Evolutionary conservation across 192 early-diverging fungal genomes (phyloP).

Genomic region (Radiomyces spectabilis): DNA sequence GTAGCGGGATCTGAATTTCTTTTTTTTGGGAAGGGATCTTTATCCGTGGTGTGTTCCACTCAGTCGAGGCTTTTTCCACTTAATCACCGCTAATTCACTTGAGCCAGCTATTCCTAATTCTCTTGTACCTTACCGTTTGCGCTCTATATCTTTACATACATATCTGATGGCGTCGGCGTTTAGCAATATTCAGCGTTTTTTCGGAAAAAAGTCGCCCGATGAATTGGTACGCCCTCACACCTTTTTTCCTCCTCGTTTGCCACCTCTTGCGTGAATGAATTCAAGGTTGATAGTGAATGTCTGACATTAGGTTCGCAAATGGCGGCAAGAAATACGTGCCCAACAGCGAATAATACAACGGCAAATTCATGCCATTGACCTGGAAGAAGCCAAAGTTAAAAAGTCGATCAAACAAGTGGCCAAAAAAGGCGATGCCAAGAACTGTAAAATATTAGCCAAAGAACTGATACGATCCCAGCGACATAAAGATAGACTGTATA

Average conservation of each 20-base stretch:
- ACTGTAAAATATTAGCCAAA: constrained; percentile 71
- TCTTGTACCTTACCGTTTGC: too few species aligned
- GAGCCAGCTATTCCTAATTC: too few species aligned
- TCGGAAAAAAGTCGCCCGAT: constrained; percentile 53
- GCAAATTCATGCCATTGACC: constrained; percentile 67
- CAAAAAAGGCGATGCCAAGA: constrained; percentile 74
- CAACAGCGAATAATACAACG: constrained; percentile 88
- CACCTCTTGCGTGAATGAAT: too few species aligned
- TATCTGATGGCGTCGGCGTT: constrained; percentile 14
- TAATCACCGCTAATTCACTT: too few species aligned
- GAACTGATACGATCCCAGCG: constrained; percentile 74
- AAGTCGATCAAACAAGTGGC: constrained; percentile 74
- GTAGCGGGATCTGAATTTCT: too few species aligned
- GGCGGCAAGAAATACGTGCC: constrained; percentile 70
- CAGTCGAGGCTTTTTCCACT: too few species aligned
- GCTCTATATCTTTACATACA: too few species aligned
- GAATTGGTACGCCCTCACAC: constrained; percentile 46
- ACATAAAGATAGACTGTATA: constrained; percentile 76
- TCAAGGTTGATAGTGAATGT: too few species aligned
- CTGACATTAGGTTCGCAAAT: constrained; percentile 82
- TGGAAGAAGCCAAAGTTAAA: constrained; percentile 82
- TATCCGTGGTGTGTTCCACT: too few species aligned
- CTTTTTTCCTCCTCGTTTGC: too few species aligned
- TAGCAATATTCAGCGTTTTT: constrained; percentile 42
- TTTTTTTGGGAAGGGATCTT: too few species aligned